Evolutionary conservation across 768 basidiomycete genomes (phyloP), one percentile per base, ranked within the genome.

Genomic region (Phylloporus sp.): DNA sequence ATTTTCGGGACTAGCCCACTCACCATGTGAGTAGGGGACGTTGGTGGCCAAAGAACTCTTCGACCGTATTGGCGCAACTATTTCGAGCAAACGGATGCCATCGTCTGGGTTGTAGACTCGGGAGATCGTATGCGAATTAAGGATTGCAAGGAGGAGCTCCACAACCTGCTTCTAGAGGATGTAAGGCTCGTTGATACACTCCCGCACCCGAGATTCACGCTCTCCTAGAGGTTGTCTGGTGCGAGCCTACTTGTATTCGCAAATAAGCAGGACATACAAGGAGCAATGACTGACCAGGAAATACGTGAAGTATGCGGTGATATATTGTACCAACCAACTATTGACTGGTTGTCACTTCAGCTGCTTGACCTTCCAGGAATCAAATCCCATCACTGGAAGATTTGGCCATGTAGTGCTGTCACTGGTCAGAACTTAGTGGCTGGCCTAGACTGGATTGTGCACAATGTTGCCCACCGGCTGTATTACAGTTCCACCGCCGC

Each of bases 31-130:
- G 51, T 61, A 97, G 95, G 95, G 97, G 97, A 99, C 68, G 93
- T 98, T 31, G 97, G 97, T 31, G 95, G 97, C 22, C 97, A 99
- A 69, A 84, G 87, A 51, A 95, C 92, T 0, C 83, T 99, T 46
- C 81, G 97, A 27, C 95, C 97, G 7, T 98, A 98, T 69, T 99
- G 97, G 97, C 77, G 92, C 23, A 99, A 98, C 70, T 98, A 98
- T 72, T 98, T 98, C 60, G 97, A 99, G 70, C 91, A 94, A 71
- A 98, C 97, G 10, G 97, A 98, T 70, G 95, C 90, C 7, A 77
- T 99, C 39, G 93, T 98, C 29, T 99, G 97, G 97, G 95, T 99
- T 16, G 95, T 99, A 36, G 97, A 99, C 73, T 95, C 94, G 0
- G 81, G 88, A 32, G 95, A 98, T 72, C 80, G 89, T 36, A 77